A percentile compares a stretch with the other conserved stretches of the same genome.
Conservation (phyloP, 805 yeast species). For the Dipodascopsis uninucleata region DNA sequence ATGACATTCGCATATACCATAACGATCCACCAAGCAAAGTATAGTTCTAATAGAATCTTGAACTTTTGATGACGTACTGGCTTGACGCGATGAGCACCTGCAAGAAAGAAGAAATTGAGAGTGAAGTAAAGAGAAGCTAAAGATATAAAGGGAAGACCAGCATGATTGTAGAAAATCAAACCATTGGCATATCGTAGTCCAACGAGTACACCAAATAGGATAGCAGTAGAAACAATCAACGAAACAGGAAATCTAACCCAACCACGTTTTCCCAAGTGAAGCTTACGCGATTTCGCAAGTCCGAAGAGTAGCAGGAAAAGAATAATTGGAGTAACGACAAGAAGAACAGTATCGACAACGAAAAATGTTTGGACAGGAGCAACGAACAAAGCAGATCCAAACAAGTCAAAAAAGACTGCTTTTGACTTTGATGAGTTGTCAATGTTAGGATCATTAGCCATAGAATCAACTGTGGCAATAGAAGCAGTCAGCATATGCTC, state of each 20-base stretch:
- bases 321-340: slow-evolving; percentile 55
- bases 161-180: slow-evolving; percentile 50
- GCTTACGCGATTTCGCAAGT: slow-evolving; percentile 26
- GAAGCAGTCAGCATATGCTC: slow-evolving; percentile 82
- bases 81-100: slow-evolving; percentile 40
- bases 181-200: slow-evolving; percentile 47
- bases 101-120: slow-evolving; percentile 54
- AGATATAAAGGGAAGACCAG: slow-evolving; percentile 49
- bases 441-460: slow-evolving; percentile 43
- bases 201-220: slow-evolving; percentile 40
- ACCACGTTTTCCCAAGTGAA: slow-evolving; percentile 39
- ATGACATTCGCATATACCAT: slow-evolving; percentile 51
- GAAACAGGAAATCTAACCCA: slow-evolving; percentile 62
- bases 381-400: slow-evolving; percentile 24
- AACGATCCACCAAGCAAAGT: slow-evolving; percentile 54
- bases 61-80: slow-evolving; percentile 61
- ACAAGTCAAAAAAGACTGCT: slow-evolving; percentile 60
- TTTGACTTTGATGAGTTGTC: slow-evolving; percentile 31
- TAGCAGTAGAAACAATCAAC: slow-evolving; percentile 43
- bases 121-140: slow-evolving; percentile 48
- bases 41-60: slow-evolving; percentile 51
- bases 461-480: slow-evolving; percentile 51
- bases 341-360: slow-evolving; percentile 49
- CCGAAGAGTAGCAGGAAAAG: slow-evolving; percentile 44
- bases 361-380: slow-evolving; percentile 39